Percentiles rank a stretch among this genome's conserved stretches.
Conservation (phyloP, 495 filamentous ascomycete genomes). For the Aspergillus ostianus region DNA sequence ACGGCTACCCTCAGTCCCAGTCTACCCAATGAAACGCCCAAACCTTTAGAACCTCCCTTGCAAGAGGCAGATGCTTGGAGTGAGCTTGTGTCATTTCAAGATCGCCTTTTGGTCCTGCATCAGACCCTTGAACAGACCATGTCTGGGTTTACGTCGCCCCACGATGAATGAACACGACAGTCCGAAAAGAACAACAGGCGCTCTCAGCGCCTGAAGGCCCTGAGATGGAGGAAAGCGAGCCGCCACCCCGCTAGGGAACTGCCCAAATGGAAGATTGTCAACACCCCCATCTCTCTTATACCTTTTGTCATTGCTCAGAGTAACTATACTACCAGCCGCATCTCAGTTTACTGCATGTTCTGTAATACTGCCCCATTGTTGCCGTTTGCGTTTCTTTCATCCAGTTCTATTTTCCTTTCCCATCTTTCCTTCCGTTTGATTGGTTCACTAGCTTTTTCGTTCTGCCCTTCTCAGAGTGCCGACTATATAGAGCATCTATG, state of each 20-base stretch:
- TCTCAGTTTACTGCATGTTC: conserved; percentile 9
- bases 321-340: conserved; percentile 5
- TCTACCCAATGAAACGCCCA: conserved; percentile 8
- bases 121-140: conserved; percentile 14
- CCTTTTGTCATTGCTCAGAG: conserved; percentile 12
- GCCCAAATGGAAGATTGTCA: conserved; percentile 8
- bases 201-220: not conserved
- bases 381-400: conserved; percentile 7
- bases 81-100: conserved; percentile 16
- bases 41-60: conserved; percentile 1
- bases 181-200: not conserved
- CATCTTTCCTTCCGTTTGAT: conserved; percentile 10
- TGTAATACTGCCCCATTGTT: conserved; percentile 17
- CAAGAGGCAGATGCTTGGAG: conserved; percentile 12
- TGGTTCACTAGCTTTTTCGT: conserved; percentile 5
- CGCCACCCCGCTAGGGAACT: not conserved
- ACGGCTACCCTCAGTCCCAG: conserved; percentile 13
- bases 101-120: conserved; percentile 15
- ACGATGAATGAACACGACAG: conserved; percentile 7
- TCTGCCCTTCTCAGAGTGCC: conserved; percentile 11
- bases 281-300: conserved; percentile 1
- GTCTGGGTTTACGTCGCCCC: conserved; percentile 10
- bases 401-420: conserved; percentile 11
- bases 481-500: conserved; percentile 28
- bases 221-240: not conserved